These are phyloP conservation scores for Rosa persica DNA, from an alignment of 306 rosid genomes.

Conservation along the genomic window DNA sequence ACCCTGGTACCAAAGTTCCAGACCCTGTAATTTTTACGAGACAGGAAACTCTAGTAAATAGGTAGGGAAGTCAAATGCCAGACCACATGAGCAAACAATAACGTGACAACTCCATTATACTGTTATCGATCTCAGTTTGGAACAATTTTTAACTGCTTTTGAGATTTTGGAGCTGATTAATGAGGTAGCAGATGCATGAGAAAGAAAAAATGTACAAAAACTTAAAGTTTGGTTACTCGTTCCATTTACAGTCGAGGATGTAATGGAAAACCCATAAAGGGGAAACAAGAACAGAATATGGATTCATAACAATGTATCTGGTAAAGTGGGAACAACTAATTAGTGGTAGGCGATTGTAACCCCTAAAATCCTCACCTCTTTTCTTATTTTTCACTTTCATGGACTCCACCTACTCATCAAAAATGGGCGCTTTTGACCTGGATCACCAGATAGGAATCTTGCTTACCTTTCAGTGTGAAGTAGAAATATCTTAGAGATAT, in stretches of 20 bases:
- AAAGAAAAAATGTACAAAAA: not conserved
- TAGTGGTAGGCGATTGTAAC: not conserved
- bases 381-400: constrained; percentile 8
- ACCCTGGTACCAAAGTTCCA: too few relatives aligned
- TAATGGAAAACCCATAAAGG: not conserved
- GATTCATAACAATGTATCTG: constrained; percentile 14
- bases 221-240: not conserved
- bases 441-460: constrained; percentile 8
- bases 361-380: not conserved
- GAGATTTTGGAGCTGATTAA: not conserved
- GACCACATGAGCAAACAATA: not conserved
- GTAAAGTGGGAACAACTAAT: not conserved
- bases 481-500: not conserved
- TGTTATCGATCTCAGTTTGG: not conserved
- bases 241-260: not conserved
- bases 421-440: constrained; percentile 13
- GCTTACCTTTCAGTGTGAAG: not conserved
- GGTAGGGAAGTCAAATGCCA: not conserved
- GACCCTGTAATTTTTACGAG: not conserved
- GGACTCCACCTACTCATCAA: constrained; percentile 22
- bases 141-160: not conserved
- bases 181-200: not conserved
- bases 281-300: not conserved
- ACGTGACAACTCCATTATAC: not conserved
- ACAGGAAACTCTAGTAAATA: not conserved